Conservation (phyloP, 2,329 filamentous ascomycete species). For the Penicillium expansum region DNA sequence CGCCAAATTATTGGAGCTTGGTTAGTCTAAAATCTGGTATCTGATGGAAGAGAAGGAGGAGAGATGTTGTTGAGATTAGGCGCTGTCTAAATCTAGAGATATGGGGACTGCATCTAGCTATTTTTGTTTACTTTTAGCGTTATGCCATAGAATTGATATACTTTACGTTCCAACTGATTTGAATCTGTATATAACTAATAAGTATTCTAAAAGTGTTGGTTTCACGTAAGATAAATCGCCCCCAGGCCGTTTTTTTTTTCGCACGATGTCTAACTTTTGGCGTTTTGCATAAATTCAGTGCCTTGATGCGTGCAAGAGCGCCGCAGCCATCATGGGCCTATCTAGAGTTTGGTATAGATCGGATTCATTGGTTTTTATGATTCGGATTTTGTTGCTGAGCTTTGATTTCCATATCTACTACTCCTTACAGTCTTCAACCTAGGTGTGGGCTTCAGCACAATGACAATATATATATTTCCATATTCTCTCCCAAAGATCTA, state of each 20-base stretch:
- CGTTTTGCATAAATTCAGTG: conserved; percentile 43
- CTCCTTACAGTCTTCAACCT: neutral
- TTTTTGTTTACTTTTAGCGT: neutral
- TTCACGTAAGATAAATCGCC: conserved; percentile 11
- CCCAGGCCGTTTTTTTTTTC: neutral
- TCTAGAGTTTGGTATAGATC: conserved; percentile 37
- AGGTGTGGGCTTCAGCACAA: neutral
- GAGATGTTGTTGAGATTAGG: neutral
- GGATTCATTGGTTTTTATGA: neutral
- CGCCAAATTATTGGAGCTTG: neutral
- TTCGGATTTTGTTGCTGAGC: neutral
- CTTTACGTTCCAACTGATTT: neutral
- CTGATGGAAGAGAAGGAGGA: neutral
- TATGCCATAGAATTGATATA: neutral
- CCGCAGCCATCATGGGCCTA: conserved; percentile 49
- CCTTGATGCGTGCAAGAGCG: conserved; percentile 35
- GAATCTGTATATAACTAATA: neutral
- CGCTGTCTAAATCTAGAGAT: neutral
- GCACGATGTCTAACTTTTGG: conserved; percentile 25
- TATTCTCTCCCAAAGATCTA: neutral
- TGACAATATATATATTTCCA: neutral
- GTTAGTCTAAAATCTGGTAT: neutral
- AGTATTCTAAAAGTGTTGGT: neutral
- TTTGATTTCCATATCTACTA: neutral
- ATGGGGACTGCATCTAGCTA: neutral